Conservation (phyloP, 2,329 filamentous ascomycete genomes). For the Ophiocordyceps camponoti-floridani region DNA sequence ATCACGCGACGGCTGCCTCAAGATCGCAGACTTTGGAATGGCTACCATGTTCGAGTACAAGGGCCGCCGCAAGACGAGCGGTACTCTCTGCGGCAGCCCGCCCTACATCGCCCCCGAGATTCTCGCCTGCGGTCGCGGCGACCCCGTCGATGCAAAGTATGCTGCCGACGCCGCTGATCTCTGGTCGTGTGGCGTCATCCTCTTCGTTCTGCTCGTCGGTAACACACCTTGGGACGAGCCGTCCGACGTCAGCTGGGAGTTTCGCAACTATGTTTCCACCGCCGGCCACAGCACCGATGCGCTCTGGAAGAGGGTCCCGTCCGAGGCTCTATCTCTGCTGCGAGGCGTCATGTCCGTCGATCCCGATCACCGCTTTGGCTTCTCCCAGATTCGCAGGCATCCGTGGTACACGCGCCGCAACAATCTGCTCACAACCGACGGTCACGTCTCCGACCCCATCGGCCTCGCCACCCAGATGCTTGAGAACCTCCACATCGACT, state of each 20-base stretch:
- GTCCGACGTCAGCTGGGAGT: constrained; percentile 73
- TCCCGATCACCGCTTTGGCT: constrained; percentile 56
- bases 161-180: constrained; percentile 72
- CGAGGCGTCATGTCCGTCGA: constrained; percentile 87
- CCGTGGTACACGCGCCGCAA: constrained; percentile 88
- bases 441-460: constrained; percentile 60
- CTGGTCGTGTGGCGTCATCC: constrained; percentile 95
- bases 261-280: constrained; percentile 65
- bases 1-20: constrained; percentile 68
- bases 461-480: constrained; percentile 90
- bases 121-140: constrained; percentile 30
- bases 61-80: constrained; percentile 62
- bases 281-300: constrained; percentile 71
- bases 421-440: constrained; percentile 54
- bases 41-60: constrained; percentile 87
- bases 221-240: constrained; percentile 98
- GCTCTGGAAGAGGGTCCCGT: constrained; percentile 65
- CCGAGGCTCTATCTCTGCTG: constrained; percentile 60
- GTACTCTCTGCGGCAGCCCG: constrained; percentile 85
- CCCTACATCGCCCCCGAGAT: constrained; percentile 97
- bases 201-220: constrained; percentile 86
- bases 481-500: constrained; percentile 76
- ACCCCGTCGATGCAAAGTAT: constrained; percentile 40
- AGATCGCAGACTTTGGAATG: constrained; percentile 92
- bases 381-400: constrained; percentile 73